These are phyloP conservation scores for Euphorbia celastroides DNA, from an alignment of 441 rosid genomes.

Conservation along the genomic window DNA sequence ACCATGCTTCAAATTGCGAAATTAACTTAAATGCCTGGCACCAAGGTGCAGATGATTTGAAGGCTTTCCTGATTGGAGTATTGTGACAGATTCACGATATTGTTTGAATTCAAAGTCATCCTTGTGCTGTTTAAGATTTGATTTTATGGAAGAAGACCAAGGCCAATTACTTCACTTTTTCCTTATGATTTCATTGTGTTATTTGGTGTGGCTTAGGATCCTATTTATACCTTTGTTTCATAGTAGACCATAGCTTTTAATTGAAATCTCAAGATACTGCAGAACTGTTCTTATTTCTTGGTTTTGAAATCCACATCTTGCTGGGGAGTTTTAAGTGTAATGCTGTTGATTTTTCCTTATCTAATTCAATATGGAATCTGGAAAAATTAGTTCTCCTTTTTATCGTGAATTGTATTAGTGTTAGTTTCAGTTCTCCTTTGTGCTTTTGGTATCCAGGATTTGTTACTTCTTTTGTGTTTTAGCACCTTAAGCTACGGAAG, in stretches of 20 bases:
- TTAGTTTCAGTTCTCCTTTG: neutral
- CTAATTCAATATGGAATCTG: conserved; percentile 3
- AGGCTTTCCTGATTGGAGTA: neutral
- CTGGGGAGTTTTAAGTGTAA: neutral
- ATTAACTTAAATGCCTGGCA: neutral
- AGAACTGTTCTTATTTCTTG: neutral
- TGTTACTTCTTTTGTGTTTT: neutral
- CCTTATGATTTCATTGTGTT: neutral
- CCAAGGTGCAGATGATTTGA: too few species aligned
- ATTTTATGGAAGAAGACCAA: neutral
- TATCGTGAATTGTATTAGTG: neutral
- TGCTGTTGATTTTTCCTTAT: neutral
- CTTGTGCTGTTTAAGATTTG: neutral
- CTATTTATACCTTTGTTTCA: neutral
- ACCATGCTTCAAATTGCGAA: neutral
- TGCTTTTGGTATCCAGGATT: neutral
- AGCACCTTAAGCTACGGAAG: neutral
- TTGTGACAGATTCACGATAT: conserved; percentile 2
- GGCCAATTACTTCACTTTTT: neutral
- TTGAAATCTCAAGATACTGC: neutral
- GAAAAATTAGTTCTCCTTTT: neutral
- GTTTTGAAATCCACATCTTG: neutral
- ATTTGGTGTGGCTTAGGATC: conserved; percentile 4
- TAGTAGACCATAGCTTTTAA: neutral
- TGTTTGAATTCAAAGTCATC: conserved; percentile 3